These are phyloP conservation scores for Chalciporus sp. DNA, from an alignment of 1,284 basidiomycete genomes.

Conservation along the genomic window DNA sequence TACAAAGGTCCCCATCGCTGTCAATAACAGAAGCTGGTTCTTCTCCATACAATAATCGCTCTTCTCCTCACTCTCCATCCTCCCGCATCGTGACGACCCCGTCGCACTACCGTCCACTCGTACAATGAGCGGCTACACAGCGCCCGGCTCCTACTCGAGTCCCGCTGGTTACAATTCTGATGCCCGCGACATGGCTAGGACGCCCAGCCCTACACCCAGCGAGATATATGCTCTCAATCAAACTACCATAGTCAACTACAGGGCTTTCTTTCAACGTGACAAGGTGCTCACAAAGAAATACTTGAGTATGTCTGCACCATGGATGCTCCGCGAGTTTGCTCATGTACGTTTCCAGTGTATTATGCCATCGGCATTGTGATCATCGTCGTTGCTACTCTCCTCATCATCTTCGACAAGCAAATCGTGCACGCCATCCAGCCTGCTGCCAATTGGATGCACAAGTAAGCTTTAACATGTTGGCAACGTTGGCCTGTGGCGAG, in stretches of 20 bases:
- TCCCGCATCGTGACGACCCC: neutral
- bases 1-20: neutral
- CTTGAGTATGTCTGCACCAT: slow-evolving; percentile 42
- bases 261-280: slow-evolving; percentile 37
- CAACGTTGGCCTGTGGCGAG: neutral
- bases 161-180: slow-evolving; percentile 13
- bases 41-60: neutral
- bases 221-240: slow-evolving; percentile 47
- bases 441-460: slow-evolving; percentile 62
- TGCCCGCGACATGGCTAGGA: slow-evolving; percentile 33
- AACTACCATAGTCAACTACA: slow-evolving; percentile 47
- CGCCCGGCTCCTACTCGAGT: slow-evolving; percentile 10
- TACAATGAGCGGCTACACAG: slow-evolving; percentile 24
- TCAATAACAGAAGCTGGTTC: slow-evolving; percentile 6
- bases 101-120: neutral
- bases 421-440: slow-evolving; percentile 72
- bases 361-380: slow-evolving; percentile 45
- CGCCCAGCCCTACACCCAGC: slow-evolving; percentile 65
- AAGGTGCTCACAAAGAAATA: slow-evolving; percentile 31
- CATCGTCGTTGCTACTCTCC: slow-evolving; percentile 53
- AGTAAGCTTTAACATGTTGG: slow-evolving; percentile 40
- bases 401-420: slow-evolving; percentile 58
- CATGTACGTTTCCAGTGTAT: slow-evolving; percentile 46
- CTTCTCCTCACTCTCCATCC: neutral
- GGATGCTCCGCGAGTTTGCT: neutral